Percentiles rank a stretch among this genome's conserved stretches.
phyloP scores from a whole-genome alignment of 2,329 filamentous ascomycete genomes.

The Aspergillus neotritici region DNA sequence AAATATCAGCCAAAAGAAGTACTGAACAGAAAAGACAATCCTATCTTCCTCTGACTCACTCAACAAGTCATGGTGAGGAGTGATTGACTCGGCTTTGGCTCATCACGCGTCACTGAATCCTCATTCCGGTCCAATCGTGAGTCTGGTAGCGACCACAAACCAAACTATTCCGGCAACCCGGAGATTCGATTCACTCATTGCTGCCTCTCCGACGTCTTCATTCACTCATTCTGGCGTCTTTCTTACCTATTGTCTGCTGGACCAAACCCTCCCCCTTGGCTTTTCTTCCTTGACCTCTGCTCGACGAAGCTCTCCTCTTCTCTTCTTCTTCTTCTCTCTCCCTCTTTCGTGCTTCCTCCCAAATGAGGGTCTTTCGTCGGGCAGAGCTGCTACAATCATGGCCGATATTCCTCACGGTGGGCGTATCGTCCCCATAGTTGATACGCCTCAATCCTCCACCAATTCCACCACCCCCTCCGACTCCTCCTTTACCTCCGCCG shows the following conservation, averaged over 20 bases:
- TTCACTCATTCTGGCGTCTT: constrained; percentile 1
- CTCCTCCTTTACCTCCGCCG: constrained; percentile 19
- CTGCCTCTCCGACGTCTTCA: background rate
- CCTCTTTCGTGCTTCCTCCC: background rate
- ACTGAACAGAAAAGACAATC: too few relatives aligned
- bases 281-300: constrained; percentile 11
- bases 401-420: constrained; percentile 33
- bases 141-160: too few relatives aligned
- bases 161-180: too few relatives aligned
- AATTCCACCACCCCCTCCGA: constrained; percentile 13
- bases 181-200: too few relatives aligned
- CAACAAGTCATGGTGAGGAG: too few relatives aligned
- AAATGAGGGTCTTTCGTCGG: constrained; percentile 34
- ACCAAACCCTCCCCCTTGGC: constrained; percentile 7
- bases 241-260: constrained; percentile 13
- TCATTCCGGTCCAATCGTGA: too few relatives aligned
- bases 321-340: constrained; percentile 1
- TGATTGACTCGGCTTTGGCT: too few relatives aligned
- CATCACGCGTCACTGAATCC: too few relatives aligned
- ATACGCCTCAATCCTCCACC: constrained; percentile 20
- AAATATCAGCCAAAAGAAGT: too few relatives aligned
- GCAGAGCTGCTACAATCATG: constrained; percentile 33
- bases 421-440: constrained; percentile 41
- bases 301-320: constrained; percentile 15
- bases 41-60: too few relatives aligned